Evolutionary conservation across 495 filamentous ascomycete species (phyloP).

Genomic region (Talaromyces wortmannii): DNA sequence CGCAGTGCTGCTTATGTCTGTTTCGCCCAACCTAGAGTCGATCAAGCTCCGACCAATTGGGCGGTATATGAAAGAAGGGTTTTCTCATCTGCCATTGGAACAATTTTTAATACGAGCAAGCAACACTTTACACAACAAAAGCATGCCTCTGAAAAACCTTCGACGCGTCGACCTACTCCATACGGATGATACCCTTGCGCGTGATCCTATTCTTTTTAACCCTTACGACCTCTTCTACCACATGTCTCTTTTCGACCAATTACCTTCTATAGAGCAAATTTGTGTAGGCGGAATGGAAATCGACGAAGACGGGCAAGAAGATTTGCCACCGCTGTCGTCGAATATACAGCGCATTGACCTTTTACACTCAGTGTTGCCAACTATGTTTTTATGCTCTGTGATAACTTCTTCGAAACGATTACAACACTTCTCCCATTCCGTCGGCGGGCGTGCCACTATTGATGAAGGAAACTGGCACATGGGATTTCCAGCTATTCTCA

Average conservation of each 20-base stretch:
- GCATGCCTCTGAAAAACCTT: background rate
- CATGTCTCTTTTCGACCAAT: conserved; percentile 7
- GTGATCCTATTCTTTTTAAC: conserved; percentile 3
- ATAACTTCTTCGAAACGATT: conserved; percentile 14
- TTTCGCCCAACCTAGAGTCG: conserved; percentile 18
- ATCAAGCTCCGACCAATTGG: conserved; percentile 9
- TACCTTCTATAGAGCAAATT: conserved; percentile 19
- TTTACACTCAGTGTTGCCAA: conserved; percentile 9
- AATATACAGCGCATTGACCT: conserved; percentile 14
- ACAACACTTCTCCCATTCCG: conserved; percentile 12
- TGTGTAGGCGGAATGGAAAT: conserved; percentile 10
- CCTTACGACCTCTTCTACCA: conserved; percentile 6
- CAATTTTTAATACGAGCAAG: background rate
- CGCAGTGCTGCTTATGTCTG: conserved; percentile 14
- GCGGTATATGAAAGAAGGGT: conserved; percentile 3
- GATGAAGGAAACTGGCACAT: conserved; percentile 6
- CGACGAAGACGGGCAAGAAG: background rate
- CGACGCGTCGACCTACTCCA: conserved; percentile 3
- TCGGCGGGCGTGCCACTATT: conserved; percentile 10
- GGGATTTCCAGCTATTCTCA: conserved; percentile 15
- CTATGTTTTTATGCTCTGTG: conserved; percentile 6
- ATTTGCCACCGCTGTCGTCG: conserved; percentile 4
- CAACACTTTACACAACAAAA: background rate
- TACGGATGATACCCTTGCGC: conserved; percentile 1
- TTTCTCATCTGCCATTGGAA: background rate